These are phyloP conservation scores for Yarrowia osloensis DNA, from an alignment of 805 yeast genomes.

Conservation along the genomic window DNA sequence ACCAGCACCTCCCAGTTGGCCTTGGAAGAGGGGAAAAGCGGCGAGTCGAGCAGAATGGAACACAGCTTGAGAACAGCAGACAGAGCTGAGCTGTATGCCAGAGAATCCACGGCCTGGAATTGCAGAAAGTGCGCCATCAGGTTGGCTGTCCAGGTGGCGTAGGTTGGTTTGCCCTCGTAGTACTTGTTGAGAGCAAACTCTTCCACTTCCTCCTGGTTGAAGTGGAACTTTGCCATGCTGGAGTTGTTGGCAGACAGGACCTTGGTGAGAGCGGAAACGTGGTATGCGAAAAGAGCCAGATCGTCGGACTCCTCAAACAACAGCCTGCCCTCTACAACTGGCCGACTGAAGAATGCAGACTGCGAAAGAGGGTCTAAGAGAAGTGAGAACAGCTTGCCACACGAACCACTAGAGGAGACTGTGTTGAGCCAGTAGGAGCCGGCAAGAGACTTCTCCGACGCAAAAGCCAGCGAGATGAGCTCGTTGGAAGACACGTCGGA, in stretches of 20 bases:
- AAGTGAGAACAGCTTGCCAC: constrained; percentile 61
- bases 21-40: constrained; percentile 14
- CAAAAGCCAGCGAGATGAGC: constrained; percentile 21
- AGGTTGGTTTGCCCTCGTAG: constrained; percentile 12
- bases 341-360: constrained; percentile 41
- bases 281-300: constrained; percentile 61
- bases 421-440: constrained; percentile 37
- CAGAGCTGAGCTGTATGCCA: constrained; percentile 12
- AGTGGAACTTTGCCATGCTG: constrained; percentile 28
- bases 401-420: constrained; percentile 49
- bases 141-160: constrained; percentile 8
- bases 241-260: constrained; percentile 45
- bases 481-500: constrained; percentile 24
- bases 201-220: constrained; percentile 22
- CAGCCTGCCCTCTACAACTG: constrained; percentile 32
- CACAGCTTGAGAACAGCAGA: constrained; percentile 27
- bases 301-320: constrained; percentile 52
- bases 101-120: neutral
- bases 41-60: constrained; percentile 19
- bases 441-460: constrained; percentile 1
- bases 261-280: constrained; percentile 54
- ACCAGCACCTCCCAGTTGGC: constrained; percentile 25
- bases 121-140: constrained; percentile 17
- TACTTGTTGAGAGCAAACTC: neutral
- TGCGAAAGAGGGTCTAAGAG: constrained; percentile 58